Conservation (phyloP, 2,329 filamentous ascomycete genomes). For the Pseudogymnoascus sp. region DNA sequence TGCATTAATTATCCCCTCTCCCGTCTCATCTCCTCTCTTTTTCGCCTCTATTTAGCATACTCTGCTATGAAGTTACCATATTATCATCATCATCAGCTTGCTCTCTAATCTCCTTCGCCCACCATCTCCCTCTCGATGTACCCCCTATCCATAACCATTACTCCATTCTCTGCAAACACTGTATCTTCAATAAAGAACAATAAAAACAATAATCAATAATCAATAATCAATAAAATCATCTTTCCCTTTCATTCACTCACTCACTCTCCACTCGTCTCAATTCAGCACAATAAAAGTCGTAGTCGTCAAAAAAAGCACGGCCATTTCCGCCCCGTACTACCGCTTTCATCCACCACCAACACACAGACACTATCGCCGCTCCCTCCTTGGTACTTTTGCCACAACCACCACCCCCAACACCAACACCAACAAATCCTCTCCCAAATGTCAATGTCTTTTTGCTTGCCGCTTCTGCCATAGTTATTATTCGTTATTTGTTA, state of each 20-base stretch:
- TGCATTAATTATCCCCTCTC: not conserved
- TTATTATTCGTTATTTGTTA: not conserved
- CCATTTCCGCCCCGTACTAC: constrained; percentile 2
- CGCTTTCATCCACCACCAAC: constrained; percentile 5
- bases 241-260: not conserved
- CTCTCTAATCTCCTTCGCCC: not conserved
- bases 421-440: not conserved
- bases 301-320: not conserved
- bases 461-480: not conserved
- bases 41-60: not conserved
- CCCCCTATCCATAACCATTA: not conserved
- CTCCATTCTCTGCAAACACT: not conserved
- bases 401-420: not conserved
- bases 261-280: not conserved
- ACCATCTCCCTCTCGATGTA: not conserved
- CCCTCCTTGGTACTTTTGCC: not conserved
- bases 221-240: not conserved
- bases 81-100: not conserved
- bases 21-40: not conserved
- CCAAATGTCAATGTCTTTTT: not conserved
- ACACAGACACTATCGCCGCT: not conserved
- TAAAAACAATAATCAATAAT: not conserved
- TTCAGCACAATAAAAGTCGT: not conserved
- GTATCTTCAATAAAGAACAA: not conserved
- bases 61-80: not conserved